Percentiles rank a stretch among this genome's conserved stretches.
Conservation (phyloP, 2,329 filamentous ascomycete species). For the Rutstroemia sp. region DNA sequence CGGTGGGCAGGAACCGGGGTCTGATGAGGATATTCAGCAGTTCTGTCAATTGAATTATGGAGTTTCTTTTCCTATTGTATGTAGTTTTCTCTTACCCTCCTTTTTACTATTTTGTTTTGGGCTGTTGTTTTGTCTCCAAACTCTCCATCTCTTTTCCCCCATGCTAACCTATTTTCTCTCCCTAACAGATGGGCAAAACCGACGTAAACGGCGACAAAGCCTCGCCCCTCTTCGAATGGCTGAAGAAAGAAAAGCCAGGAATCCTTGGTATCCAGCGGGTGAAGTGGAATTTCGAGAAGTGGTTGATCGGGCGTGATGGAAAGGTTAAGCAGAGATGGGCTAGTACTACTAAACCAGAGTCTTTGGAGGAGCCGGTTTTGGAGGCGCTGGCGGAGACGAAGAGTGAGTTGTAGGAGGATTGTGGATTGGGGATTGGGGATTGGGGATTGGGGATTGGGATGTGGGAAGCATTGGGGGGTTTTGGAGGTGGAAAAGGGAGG, state of each 20-base stretch:
- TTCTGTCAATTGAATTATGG: slow-evolving; percentile 94
- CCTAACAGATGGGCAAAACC: slow-evolving; percentile 60
- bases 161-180: background rate
- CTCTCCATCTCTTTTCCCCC: background rate
- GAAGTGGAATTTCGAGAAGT: slow-evolving; percentile 99
- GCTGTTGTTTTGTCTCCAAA: background rate
- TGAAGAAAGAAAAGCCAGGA: slow-evolving; percentile 68
- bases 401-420: slow-evolving; percentile 8
- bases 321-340: slow-evolving; percentile 82
- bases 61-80: slow-evolving; percentile 79
- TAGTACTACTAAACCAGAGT: slow-evolving; percentile 79
- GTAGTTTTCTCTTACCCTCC: background rate
- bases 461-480: too few species aligned
- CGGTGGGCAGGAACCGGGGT: slow-evolving; percentile 71
- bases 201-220: slow-evolving; percentile 87
- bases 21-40: slow-evolving; percentile 69
- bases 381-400: slow-evolving; percentile 43
- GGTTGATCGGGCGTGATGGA: slow-evolving; percentile 79
- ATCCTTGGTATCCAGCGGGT: slow-evolving; percentile 81
- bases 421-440: too few species aligned
- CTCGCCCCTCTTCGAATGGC: slow-evolving; percentile 71
- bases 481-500: background rate
- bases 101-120: background rate
- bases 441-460: too few species aligned
- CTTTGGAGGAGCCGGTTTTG: slow-evolving; percentile 66